These are phyloP conservation scores for Amphichorda felina DNA, from an alignment of 2,329 filamentous ascomycete species.

Conservation along the genomic window DNA sequence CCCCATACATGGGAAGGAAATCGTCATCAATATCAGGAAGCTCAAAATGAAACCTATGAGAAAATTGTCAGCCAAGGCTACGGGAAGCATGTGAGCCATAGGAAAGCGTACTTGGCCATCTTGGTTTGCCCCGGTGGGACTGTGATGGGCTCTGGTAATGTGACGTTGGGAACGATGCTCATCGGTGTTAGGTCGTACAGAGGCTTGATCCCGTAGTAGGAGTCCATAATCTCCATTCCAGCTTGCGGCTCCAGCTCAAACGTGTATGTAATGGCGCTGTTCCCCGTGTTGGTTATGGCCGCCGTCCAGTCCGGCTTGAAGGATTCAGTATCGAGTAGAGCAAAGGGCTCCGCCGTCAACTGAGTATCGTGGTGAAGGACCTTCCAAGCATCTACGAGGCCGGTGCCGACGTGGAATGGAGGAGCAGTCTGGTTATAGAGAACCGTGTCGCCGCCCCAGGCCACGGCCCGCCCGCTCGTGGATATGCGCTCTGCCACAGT, in stretches of 20 bases:
- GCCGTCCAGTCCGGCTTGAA: constrained; percentile 22
- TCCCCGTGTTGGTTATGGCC: constrained; percentile 30
- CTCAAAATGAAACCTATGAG: constrained; percentile 14
- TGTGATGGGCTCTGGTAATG: constrained; percentile 12
- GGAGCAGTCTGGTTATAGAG: constrained; percentile 14
- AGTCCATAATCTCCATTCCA: constrained; percentile 21
- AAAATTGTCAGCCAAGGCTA: no score
- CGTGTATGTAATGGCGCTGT: constrained; percentile 24
- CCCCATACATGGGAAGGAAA: constrained; percentile 28
- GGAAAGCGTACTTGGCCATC: constrained; percentile 11
- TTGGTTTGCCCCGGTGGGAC: constrained; percentile 16
- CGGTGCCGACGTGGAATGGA: constrained; percentile 30
- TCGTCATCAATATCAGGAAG: constrained; percentile 18
- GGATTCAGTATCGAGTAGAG: constrained; percentile 34
- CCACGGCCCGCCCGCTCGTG: constrained; percentile 18
- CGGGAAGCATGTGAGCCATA: constrained; percentile 1
- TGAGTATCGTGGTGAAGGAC: constrained; percentile 24
- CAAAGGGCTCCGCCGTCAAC: constrained; percentile 27
- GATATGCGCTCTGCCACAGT: constrained; percentile 20
- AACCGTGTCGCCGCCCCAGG: constrained; percentile 13
- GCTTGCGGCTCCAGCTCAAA: constrained; percentile 26
- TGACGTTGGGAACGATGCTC: constrained; percentile 14
- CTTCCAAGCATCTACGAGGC: constrained; percentile 31
- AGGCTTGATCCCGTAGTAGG: constrained; percentile 14
- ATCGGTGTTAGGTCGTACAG: constrained; percentile 14